Conservation (phyloP, 2,329 filamentous ascomycete genomes). For the Diaporthe sp. region DNA sequence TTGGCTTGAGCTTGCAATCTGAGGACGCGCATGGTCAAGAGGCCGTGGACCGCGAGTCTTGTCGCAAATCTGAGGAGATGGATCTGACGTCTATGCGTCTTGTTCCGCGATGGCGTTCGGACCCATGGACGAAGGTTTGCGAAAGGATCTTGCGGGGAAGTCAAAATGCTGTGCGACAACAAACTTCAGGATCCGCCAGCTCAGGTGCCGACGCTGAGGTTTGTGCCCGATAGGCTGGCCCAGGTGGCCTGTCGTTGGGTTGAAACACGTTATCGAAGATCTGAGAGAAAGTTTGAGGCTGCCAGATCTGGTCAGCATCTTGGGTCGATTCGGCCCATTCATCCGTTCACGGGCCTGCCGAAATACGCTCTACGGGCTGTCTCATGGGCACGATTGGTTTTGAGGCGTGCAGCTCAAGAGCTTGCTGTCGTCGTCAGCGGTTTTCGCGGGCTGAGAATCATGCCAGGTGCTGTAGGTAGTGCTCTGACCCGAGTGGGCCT, state of each 20-base stretch:
- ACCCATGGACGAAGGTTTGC: constrained; percentile 25
- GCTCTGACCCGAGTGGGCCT: constrained; percentile 10
- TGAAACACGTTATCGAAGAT: constrained; percentile 28
- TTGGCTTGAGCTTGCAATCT: not conserved
- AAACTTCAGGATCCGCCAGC: constrained; percentile 22
- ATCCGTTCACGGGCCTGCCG: constrained; percentile 15
- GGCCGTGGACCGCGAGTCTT: not conserved
- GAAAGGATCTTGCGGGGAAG: constrained; percentile 11
- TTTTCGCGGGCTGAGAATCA: constrained; percentile 10
- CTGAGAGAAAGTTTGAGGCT: constrained; percentile 24
- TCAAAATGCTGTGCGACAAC: constrained; percentile 24
- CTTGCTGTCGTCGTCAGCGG: not conserved
- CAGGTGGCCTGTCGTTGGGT: constrained; percentile 5
- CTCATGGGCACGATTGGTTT: not conserved
- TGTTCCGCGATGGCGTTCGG: not conserved
- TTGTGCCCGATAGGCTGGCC: constrained; percentile 24
- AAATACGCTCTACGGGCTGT: not conserved
- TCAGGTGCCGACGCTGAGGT: constrained; percentile 11
- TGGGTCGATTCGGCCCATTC: constrained; percentile 16
- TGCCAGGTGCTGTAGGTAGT: constrained; percentile 18
- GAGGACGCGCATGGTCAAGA: not conserved
- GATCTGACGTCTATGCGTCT: not conserved
- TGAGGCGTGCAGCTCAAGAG: not conserved
- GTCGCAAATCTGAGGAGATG: not conserved
- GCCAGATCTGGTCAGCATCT: constrained; percentile 30